Conservation (phyloP, 106 monocot species). For the Dendrobium chrysotoxum region DNA sequence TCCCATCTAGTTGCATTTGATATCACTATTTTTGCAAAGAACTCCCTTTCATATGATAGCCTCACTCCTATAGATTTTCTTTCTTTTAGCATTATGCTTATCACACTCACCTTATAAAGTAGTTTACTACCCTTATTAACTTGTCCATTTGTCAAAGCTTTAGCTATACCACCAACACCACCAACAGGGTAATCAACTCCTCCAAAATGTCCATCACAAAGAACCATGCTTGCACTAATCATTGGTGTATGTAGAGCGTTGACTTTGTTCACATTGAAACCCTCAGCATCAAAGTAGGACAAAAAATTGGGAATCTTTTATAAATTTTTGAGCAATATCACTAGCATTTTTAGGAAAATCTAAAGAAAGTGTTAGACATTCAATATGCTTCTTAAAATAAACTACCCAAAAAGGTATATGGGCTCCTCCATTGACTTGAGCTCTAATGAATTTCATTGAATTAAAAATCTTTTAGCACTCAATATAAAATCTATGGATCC, state of each 20-base stretch:
- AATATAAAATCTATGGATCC: constrained; percentile 71
- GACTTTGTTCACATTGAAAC: constrained; percentile 95
- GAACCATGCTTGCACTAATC: constrained; percentile 98
- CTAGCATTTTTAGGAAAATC: constrained; percentile 98
- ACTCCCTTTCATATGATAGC: constrained; percentile 86
- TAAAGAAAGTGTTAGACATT: constrained; percentile 91
- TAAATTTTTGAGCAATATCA: constrained; percentile 77
- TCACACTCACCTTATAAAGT: constrained; percentile 75
- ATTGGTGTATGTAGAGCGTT: constrained; percentile 96
- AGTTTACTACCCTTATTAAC: constrained; percentile 74
- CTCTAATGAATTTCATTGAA: constrained; percentile 88
- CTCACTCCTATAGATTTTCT: constrained; percentile 93
- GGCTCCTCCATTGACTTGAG: constrained; percentile 98
- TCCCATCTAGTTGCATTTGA: constrained; percentile 99
- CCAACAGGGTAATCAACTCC: constrained; percentile 97
- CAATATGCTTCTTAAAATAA: constrained; percentile 87
- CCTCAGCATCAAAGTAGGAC: constrained; percentile 98
- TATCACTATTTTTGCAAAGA: constrained; percentile 73
- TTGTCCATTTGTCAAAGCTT: constrained; percentile 78
- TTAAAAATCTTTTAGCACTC: constrained; percentile 98
- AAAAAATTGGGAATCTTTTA: constrained; percentile 71
- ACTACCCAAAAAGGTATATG: constrained; percentile 89
- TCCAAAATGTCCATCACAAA: constrained; percentile 96
- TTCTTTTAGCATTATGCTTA: constrained; percentile 55
- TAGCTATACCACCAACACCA: constrained; percentile 91